These are phyloP conservation scores for Bipolaris gigantea DNA, from an alignment of 2,329 filamentous ascomycete genomes.

Conservation along the genomic window DNA sequence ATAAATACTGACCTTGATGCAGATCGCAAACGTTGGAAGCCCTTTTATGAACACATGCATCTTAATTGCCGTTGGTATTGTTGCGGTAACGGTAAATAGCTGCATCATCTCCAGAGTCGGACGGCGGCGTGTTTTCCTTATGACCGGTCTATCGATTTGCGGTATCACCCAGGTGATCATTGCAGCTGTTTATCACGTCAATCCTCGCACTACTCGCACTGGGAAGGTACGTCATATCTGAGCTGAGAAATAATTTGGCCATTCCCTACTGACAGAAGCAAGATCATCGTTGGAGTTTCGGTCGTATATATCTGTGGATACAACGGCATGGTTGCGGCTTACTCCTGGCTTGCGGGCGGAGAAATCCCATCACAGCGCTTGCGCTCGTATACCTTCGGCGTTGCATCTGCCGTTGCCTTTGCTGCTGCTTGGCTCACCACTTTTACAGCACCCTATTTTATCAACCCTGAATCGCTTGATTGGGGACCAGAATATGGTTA, in stretches of 20 bases:
- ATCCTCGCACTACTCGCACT: constrained; percentile 43
- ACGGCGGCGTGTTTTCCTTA: constrained; percentile 57
- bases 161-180: constrained; percentile 59
- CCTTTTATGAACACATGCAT: constrained; percentile 62
- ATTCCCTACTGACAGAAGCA: not conserved
- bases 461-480: constrained; percentile 57
- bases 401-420: constrained; percentile 57
- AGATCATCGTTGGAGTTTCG: constrained; percentile 56
- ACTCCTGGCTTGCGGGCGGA: constrained; percentile 61
- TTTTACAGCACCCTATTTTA: constrained; percentile 62
- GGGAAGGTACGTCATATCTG: constrained; percentile 40
- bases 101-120: constrained; percentile 57
- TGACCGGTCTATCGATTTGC: constrained; percentile 56
- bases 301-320: constrained; percentile 59
- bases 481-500: constrained; percentile 60
- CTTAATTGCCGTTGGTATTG: constrained; percentile 57
- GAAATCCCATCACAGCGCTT: constrained; percentile 61
- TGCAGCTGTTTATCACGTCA: constrained; percentile 56
- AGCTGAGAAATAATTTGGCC: too few relatives aligned
- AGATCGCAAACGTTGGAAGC: constrained; percentile 38
- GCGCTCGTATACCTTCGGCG: constrained; percentile 60
- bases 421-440: constrained; percentile 60
- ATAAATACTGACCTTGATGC: not conserved
- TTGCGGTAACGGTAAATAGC: constrained; percentile 58
- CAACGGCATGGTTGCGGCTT: constrained; percentile 58